Evolutionary conservation across 345 rosid species (phyloP).

Genomic region (Ricinus communis): DNA sequence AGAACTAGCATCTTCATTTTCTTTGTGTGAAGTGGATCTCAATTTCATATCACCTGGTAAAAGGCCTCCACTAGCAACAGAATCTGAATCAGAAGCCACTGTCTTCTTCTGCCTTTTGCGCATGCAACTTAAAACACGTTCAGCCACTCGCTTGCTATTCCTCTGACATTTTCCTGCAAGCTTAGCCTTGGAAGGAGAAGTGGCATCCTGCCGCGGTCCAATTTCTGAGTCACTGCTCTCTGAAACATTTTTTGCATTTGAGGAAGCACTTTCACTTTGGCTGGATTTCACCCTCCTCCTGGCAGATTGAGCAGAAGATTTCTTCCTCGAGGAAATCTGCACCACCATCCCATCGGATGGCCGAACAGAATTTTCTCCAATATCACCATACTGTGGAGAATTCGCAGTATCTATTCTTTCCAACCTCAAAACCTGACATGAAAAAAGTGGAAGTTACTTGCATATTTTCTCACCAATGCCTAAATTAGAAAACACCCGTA

Average conservation of each 20-base stretch:
- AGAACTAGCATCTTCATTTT: slow-evolving; percentile 75
- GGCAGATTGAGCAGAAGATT: slow-evolving; percentile 45
- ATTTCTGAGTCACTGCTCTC: slow-evolving; percentile 91
- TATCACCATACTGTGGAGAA: slow-evolving; percentile 39
- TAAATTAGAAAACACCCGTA: slow-evolving; percentile 13
- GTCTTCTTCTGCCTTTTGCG: slow-evolving; percentile 82
- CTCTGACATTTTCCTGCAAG: slow-evolving; percentile 65
- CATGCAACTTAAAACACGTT: slow-evolving; percentile 68
- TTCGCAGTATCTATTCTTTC: slow-evolving; percentile 38
- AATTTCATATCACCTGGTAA: slow-evolving; percentile 48
- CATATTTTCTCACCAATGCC: slow-evolving; percentile 11
- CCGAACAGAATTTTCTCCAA: slow-evolving; percentile 49
- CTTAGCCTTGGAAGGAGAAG: slow-evolving; percentile 63
- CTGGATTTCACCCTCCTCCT: slow-evolving; percentile 55
- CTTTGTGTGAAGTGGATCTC: slow-evolving; percentile 53
- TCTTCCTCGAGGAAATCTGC: slow-evolving; percentile 49
- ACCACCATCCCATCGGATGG: slow-evolving; percentile 55
- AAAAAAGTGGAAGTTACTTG: slow-evolving; percentile 18
- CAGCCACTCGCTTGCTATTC: slow-evolving; percentile 88
- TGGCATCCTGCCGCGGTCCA: slow-evolving; percentile 53
- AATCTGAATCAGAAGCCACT: slow-evolving; percentile 71
- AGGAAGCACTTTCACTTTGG: slow-evolving; percentile 93
- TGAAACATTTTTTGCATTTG: slow-evolving; percentile 70
- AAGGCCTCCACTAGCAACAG: slow-evolving; percentile 61
- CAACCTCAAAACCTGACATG: slow-evolving; percentile 58